Base-by-base conservation (phyloP, 2,329 filamentous ascomycete genomes). In the Phialocephala sp. region DNA sequence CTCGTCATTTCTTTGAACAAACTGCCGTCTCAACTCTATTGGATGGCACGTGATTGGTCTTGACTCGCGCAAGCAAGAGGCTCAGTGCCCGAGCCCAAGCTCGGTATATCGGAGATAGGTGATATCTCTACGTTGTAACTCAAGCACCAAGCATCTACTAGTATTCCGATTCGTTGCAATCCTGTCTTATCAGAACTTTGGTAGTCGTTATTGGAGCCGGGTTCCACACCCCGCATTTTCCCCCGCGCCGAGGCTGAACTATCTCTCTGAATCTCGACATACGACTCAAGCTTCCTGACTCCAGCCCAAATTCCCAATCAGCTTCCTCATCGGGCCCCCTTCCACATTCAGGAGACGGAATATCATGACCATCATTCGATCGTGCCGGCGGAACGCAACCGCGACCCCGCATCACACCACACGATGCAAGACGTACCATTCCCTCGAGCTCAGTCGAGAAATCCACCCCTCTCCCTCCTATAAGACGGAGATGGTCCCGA, bases 191-290 rank as follows among this genome's bases (percentile, higher is more conserved):
- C n/a, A 50, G 9, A 14, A 22, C 20, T n/a, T n/a, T 50, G n/a
- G n/a, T 8, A 50, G 4, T n/a, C 22, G 4, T 24, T 20, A 50
- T 11, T 50, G n/a, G 45, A 50, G 11, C 45, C 45, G 8, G 8
- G n/a, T n/a, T 20, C n/a, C 45, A 20, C 45, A 50, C 45, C 45
- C 45, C 45, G 45, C 45, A 50, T 50, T 50, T 50, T 43, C 8
- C 45, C 45, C 45, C 45, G 45, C 45, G 12, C 45, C 45, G 45
- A 50, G 45, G 45, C 45, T 50, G 45, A 50, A 24, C 45, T 50
- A n/a, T 11, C 11, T 11, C 11, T 43, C 8, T 43, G 41, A 43
- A 4, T 43, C 15, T 43, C 15, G 5, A 15, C 15, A 43, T 20
- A 6, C n/a, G 45, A 50, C 45, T 50, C 45, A 50, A 50, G 45